A percentile compares a stretch with the other conserved stretches of the same genome.
These are phyloP conservation scores for Dendrocalamus sinicus DNA, from an alignment of 176 grass and related monocot species.

Conservation along the genomic window DNA sequence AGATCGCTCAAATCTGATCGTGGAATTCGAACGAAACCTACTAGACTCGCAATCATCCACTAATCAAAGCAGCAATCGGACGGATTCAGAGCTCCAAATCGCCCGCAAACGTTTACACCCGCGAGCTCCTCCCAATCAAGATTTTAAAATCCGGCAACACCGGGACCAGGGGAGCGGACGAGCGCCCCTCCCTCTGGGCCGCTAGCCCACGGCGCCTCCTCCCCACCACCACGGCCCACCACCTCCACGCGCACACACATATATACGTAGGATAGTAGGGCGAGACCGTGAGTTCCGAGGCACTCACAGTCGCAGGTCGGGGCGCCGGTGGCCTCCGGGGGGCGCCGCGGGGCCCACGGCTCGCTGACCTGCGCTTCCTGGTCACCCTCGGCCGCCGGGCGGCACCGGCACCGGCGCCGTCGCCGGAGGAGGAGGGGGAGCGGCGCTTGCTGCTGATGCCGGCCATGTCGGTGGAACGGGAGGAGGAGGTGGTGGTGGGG, in stretches of 20 bases:
- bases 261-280: neutral
- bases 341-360: slow-evolving; percentile 30
- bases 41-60: neutral
- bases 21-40: neutral
- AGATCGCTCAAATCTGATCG: slow-evolving; percentile 30
- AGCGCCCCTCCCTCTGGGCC: slow-evolving; percentile 42
- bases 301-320: slow-evolving; percentile 60
- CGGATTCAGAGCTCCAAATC: slow-evolving; percentile 35
- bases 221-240: slow-evolving; percentile 43
- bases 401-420: neutral
- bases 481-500: neutral
- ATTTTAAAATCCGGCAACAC: slow-evolving; percentile 12
- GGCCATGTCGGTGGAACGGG: slow-evolving; percentile 43
- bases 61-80: neutral
- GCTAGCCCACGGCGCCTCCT: slow-evolving; percentile 49
- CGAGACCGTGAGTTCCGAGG: slow-evolving; percentile 61
- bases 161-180: neutral
- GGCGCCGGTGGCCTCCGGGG: slow-evolving; percentile 37
- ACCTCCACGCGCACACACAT: slow-evolving; percentile 1
- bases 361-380: slow-evolving; percentile 53
- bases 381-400: neutral
- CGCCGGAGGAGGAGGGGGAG: slow-evolving; percentile 36
- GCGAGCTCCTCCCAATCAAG: neutral
- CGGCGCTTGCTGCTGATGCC: slow-evolving; percentile 48
- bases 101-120: neutral